Evolutionary conservation across 2,329 filamentous ascomycete genomes (phyloP), one percentile per base, ranked within the genome.

Genomic region (Alternaria sp.): DNA sequence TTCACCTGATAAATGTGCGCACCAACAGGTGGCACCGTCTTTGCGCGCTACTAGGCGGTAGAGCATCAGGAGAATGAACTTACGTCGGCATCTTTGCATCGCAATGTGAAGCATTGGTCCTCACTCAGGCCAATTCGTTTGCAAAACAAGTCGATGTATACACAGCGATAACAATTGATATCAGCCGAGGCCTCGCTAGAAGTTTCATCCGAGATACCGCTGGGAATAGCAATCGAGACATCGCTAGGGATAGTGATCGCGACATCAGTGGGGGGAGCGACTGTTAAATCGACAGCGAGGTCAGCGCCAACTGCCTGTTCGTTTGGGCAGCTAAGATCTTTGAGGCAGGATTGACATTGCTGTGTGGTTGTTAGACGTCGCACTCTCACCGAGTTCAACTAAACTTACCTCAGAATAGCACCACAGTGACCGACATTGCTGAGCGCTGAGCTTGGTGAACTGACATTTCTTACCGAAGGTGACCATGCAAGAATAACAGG

Each of bases 31-130:
- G 37, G 17, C 17, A 23, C 37, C 2, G 2, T 31, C 8, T 31
- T 11, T 31, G 29, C 29, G 29, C 29, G 8, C 7, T 10, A 10
- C 40, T 13, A 42, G 23, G 23, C 24, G 23, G 23, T 26, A 9
- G 40, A 31, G 29, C 17, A 2, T 23, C 29, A 39, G 21, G 13
- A 24, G 5, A 24, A 46, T 31, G 31, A 33, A 46, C 44, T 46
- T 46, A 46, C 44, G 17, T 46, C 29, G 8, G 44, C 29, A n/a
- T 46, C 44, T 10, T 46, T 46, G 44, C 44, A 46, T 33, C 29
- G 44, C 14, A 46, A n/a, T 23, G 17, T 11, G 21, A 24, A 21
- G 31, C 44, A 46, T 46, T 34, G 17, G 21, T 46, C 29, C 21
- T 46, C 44, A 3, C 6, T 46, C 17, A 46, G 44, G 17, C 31